Evolutionary conservation across 2,329 filamentous ascomycete species (phyloP), one percentile per base, ranked within the genome.

Genomic region (Monilinia polystroma): DNA sequence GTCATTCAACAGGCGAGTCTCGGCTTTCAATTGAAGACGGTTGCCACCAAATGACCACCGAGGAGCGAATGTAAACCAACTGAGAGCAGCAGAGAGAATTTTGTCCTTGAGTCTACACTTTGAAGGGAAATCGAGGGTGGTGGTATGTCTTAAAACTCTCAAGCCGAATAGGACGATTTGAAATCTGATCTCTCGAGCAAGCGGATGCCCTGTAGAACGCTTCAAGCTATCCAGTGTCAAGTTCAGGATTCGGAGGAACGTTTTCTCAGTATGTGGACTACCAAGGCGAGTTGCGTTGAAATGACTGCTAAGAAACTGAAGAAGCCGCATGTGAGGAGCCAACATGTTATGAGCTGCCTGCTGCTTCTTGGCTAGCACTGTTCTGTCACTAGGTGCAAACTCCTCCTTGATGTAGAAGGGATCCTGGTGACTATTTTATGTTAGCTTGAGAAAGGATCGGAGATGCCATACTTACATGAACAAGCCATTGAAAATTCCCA

Each of bases 1-100:
- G 75, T 97, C 93, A 8, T 84, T 84, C 51, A 98, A 84, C 23
- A 97, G 81, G 71, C 90, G 90, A 45, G 92, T 87, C 78, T 99
- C 95, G 0, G 96, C 94, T 80, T 96, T 98, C 63, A 98, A 82
- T 76, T 99, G 95, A 20, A 99, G 80, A 59, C 91, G 86, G 76
- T 97, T 99, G 73, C 94, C 95, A 66, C 95, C 95, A 78, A 95
- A 98, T 0, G 95, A 96, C 94, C 95, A 99, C 71, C 88, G 87
- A 18, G 93, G 92, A 7, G 91, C 82, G 71, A 88, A 86, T 51
- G 84, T 86, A 78, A 99, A 99, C 96, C 96, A 99, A 69, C 85
- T 87, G 43, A 99, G 81, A 18, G 87, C 93, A 41, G 92, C 93
- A 7, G 92, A 93, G 49, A 99, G 78, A 63, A 97, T 89, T 71